Conservation (phyloP, 1,284 basidiomycete genomes). For the Apiotrichum veenhuisii region DNA sequence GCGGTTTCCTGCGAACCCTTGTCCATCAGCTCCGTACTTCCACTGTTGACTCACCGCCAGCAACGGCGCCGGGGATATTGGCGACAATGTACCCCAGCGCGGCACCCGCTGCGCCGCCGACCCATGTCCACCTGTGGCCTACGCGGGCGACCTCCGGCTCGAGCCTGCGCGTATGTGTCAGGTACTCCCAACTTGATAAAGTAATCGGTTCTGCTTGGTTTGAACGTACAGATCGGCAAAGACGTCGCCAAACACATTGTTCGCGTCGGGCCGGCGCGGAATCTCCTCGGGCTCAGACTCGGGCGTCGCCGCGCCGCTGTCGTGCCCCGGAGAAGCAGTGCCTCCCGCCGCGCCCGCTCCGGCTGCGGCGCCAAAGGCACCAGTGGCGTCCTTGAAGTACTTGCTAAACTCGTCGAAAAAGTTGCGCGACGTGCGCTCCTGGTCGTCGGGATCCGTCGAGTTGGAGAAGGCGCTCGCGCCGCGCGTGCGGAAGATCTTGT, state of each 20-base stretch:
- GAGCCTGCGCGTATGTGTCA: constrained; percentile 41
- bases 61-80: constrained; percentile 69
- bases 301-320: constrained; percentile 7
- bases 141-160: constrained; percentile 49
- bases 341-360: constrained; percentile 4
- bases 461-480: constrained; percentile 34
- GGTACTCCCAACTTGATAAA: no score
- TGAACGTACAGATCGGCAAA: constrained; percentile 70
- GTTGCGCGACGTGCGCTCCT: constrained; percentile 60
- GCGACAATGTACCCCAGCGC: constrained; percentile 82
- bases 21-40: background rate
- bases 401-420: constrained; percentile 75
- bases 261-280: constrained; percentile 60
- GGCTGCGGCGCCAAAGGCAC: constrained; percentile 19
- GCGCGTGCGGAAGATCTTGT: constrained; percentile 58
- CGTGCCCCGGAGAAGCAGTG: constrained; percentile 2
- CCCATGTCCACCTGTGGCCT: constrained; percentile 44
- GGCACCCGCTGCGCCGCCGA: constrained; percentile 61
- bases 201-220: background rate
- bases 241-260: constrained; percentile 78
- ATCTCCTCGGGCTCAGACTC: constrained; percentile 2
- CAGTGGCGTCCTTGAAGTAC: constrained; percentile 57
- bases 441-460: constrained; percentile 49
- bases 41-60: constrained; percentile 41
- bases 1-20: constrained; percentile 68